phyloP scores from a whole-genome alignment of 2,329 filamentous ascomycete genomes.

The Macrophomina tecta region DNA sequence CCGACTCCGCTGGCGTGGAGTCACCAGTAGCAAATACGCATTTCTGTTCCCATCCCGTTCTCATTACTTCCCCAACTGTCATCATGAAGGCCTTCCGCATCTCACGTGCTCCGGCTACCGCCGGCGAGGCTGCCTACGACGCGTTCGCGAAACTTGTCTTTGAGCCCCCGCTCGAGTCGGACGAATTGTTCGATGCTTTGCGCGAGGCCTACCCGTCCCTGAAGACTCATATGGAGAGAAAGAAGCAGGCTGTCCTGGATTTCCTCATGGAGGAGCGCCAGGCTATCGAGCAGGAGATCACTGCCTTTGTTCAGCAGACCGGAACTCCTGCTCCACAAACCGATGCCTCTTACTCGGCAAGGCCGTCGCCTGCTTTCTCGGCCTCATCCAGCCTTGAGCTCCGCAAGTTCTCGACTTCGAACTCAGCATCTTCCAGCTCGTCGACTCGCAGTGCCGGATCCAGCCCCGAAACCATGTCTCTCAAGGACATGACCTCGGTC shows the following conservation, averaged over 20 bases:
- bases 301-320: conserved; percentile 22
- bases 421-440: conserved; percentile 16
- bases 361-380: conserved; percentile 18
- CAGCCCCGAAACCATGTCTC: conserved; percentile 27
- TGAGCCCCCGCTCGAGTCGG: conserved; percentile 29
- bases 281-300: conserved; percentile 28
- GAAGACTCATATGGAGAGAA: conserved; percentile 29
- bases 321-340: conserved; percentile 5
- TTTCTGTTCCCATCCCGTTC: conserved; percentile 12
- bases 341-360: not conserved
- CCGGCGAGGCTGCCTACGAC: conserved; percentile 17
- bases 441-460: conserved; percentile 12
- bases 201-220: conserved; percentile 21
- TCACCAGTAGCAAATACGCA: conserved; percentile 13
- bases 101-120: conserved; percentile 26
- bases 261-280: conserved; percentile 29
- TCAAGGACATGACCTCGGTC: conserved; percentile 29
- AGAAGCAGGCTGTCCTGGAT: conserved; percentile 29
- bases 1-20: conserved; percentile 23
- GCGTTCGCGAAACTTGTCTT: conserved; percentile 28
- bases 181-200: conserved; percentile 29
- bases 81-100: conserved; percentile 27
- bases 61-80: conserved; percentile 10
- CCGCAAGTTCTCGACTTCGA: conserved; percentile 21
- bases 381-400: conserved; percentile 2